Conservation (phyloP, 495 filamentous ascomycete genomes). For the Trichoderma reesei region DNA sequence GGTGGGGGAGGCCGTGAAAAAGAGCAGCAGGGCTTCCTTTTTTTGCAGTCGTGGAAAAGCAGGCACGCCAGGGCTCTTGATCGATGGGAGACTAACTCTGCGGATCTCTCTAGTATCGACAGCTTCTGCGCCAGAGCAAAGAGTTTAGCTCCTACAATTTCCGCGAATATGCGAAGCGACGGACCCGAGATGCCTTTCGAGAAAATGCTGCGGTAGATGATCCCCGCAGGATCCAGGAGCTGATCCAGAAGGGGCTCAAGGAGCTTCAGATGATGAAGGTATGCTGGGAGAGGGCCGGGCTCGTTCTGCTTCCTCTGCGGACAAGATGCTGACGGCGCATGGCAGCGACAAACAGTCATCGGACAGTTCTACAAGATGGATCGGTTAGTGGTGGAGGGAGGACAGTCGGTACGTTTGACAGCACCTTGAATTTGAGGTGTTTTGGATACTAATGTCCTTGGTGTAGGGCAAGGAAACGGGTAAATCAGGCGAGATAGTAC, state of each 20-base stretch:
- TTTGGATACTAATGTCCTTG: constrained; percentile 12
- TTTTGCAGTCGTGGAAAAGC: no score
- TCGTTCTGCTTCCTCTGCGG: neutral
- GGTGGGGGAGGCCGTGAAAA: constrained; percentile 2
- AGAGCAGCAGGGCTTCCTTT: no score
- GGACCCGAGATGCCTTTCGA: constrained; percentile 80
- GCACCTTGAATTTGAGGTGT: neutral
- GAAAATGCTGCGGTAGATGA: constrained; percentile 66
- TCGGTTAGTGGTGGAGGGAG: constrained; percentile 85
- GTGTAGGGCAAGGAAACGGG: constrained; percentile 66
- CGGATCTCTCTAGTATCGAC: constrained; percentile 60
- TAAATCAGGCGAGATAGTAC: constrained; percentile 55
- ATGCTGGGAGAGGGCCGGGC: constrained; percentile 20
- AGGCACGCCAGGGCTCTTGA: no score
- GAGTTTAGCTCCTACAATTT: constrained; percentile 95
- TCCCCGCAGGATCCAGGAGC: constrained; percentile 64
- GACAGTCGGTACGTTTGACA: constrained; percentile 39
- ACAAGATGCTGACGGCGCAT: constrained; percentile 7
- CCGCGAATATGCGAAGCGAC: constrained; percentile 85
- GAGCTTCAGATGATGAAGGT: constrained; percentile 91
- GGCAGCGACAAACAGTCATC: constrained; percentile 84
- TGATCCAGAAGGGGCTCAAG: constrained; percentile 80
- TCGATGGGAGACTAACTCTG: neutral
- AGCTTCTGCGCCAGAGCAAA: constrained; percentile 73
- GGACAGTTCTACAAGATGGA: constrained; percentile 94